Base-by-base conservation (phyloP, 441 rosid genomes). In the Populus tomentosa region DNA sequence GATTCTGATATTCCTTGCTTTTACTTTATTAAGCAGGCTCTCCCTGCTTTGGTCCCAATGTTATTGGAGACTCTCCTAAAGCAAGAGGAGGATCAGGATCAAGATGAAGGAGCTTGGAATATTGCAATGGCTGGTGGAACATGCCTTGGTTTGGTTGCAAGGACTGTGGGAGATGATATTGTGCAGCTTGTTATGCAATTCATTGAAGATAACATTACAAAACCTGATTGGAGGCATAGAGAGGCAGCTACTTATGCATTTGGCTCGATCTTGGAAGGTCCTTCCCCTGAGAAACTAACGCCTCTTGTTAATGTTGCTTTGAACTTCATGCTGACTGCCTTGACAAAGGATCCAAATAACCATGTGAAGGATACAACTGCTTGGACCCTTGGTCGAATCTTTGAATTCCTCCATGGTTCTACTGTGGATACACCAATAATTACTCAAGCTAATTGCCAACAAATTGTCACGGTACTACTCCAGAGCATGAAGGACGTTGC, bases 51-150 rank as follows among this genome's bases (percentile, higher is more conserved):
- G 61, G 86, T 88, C 18, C 89, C 91, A 23, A 82, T 87, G 88
- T 71, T 88, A 73, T 72, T 88, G 83, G 91, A 88, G 80, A 87
- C 88, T 2, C 84, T 88, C 11, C 86, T 88, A 1, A 88, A 87
- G 84, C 91, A 88, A 71, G 91, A 85, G 72, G 91, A 88, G 70
- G 91, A 87, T 71, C 89, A 88, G 72, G 89, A 85, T 72, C 86
- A 85, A 75, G 91, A 88, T 64, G 89, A 88, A 70, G 85, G 87
- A 71, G 83, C 82, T 18, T 88, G 89, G 91, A 86, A 87, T 78
- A 80, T 88, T 74, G 85, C 91, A 50, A 92, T 92, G 97, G 95
- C 97, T 8, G 93, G 95, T 35, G 97, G 97, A 40, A 92, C 95
- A 21, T 92, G 97, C 74, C 88, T 88, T 62, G 91, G 91, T 53